Evolutionary conservation across 345 rosid genomes (phyloP), one percentile per base, ranked within the genome.

Genomic region (Hibiscus mutabilis): DNA sequence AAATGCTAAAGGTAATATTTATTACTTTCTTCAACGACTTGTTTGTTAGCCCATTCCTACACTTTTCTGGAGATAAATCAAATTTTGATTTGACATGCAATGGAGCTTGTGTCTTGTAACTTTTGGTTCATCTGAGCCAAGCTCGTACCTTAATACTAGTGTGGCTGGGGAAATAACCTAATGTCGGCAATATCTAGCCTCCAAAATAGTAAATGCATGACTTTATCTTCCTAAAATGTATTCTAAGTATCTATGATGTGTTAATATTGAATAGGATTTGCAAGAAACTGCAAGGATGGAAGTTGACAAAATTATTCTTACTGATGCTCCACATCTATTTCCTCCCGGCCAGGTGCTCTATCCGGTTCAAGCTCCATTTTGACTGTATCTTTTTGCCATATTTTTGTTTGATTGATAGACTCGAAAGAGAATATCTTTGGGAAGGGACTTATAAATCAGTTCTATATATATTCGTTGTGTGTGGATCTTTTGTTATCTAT

Each of bases 291-390:
- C 97, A 37, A 85, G 74, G 72, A 71, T 76, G 63, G 97, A 87
- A 85, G 86, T 86, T 63, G 99, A 92, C 80, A 89, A 82, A 84
- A 79, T 88, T 67, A 89, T 92, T 91, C 87, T 95, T 66, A 92
- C 99, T 66, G 97, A 95, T 82, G 97, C 96, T 70, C 90, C 96
- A 13, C 96, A 89, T 79, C 82, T 92, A 21, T 92, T 85, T 78
- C 85, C 99, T 71, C 99, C 97, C 19, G 99, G 96, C 68, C 97
- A 89, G 97, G 97, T 95, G 78, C 6, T 66, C 42, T 58, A 66
- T 35, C 31, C 61, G 18, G 8, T 60, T 64, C 15, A 57, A 46
- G 16, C 33, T 68, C 19, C 27, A 8, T 55, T 73, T 37, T 25
- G 3, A 56, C 31, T 40, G 31, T 33, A 27, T 49, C 40, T 60